A percentile compares a stretch with the other conserved stretches of the same genome.
Evolutionary conservation across 306 rosid species (phyloP).

Genomic region (Hippophae rhamnoides): DNA sequence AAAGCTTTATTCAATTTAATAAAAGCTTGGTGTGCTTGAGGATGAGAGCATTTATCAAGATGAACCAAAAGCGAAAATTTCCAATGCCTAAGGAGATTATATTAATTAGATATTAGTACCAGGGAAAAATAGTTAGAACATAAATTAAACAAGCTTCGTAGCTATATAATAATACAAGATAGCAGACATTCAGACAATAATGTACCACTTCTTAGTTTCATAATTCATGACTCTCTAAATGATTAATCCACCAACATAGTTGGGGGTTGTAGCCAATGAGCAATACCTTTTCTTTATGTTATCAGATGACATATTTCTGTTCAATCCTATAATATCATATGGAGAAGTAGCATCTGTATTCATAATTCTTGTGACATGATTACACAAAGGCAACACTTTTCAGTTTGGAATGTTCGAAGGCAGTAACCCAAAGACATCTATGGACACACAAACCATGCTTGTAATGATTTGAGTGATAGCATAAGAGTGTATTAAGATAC

Average conservation of each 20-base stretch:
- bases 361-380: constrained; percentile 86
- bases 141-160: constrained; percentile 1
- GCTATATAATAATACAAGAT: neutral
- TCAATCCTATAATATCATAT: constrained; percentile 26
- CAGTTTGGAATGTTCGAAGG: too few species aligned
- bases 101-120: neutral
- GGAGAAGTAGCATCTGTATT: constrained; percentile 5
- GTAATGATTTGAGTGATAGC: neutral
- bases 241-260: too few species aligned
- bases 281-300: constrained; percentile 77
- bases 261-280: neutral
- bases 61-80: constrained; percentile 92
- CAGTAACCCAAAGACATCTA: neutral
- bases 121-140: neutral
- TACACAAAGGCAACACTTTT: constrained; percentile 12
- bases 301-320: constrained; percentile 57
- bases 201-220: constrained; percentile 15
- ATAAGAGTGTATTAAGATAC: constrained; percentile 28
- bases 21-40: constrained; percentile 89
- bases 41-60: constrained; percentile 98
- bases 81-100: constrained; percentile 56
- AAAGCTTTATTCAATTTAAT: constrained; percentile 82
- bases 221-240: constrained; percentile 55
- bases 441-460: neutral
- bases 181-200: neutral